Percentiles rank a stretch among this genome's conserved stretches.
These are phyloP conservation scores for Endoconidiophora laricicola DNA, from an alignment of 2,329 filamentous ascomycete species.

Conservation along the genomic window DNA sequence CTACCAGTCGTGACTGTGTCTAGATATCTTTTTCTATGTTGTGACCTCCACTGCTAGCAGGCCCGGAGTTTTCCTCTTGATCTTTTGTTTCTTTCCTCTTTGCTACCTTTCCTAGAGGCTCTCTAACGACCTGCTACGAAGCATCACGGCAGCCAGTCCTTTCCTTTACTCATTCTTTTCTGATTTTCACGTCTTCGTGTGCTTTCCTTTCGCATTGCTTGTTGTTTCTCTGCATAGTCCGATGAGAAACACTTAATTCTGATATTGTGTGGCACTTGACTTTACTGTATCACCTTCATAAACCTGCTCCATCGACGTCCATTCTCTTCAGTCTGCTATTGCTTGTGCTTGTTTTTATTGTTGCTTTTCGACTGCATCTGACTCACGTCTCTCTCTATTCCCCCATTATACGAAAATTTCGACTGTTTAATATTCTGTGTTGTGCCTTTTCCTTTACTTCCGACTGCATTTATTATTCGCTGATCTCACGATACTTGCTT, in stretches of 20 bases:
- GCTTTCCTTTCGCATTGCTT: not conserved
- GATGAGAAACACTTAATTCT: too few species aligned
- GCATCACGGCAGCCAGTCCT: too few species aligned
- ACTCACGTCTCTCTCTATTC: too few species aligned
- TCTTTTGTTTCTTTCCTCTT: not conserved
- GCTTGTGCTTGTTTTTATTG: not conserved
- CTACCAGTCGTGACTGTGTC: not conserved
- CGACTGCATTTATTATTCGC: not conserved
- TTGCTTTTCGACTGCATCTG: too few species aligned
- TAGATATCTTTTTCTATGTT: not conserved
- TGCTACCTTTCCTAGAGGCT: too few species aligned
- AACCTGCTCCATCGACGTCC: slow-evolving; percentile 8
- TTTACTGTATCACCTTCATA: too few species aligned
- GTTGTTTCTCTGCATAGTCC: not conserved
- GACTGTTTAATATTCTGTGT: not conserved
- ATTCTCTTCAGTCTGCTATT: slow-evolving; percentile 8
- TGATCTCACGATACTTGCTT: too few species aligned
- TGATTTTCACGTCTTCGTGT: not conserved
- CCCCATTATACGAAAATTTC: too few species aligned
- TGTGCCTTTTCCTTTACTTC: not conserved
- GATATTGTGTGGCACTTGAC: too few species aligned
- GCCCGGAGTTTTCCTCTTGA: not conserved
- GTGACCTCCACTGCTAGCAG: too few species aligned
- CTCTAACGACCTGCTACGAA: too few species aligned
- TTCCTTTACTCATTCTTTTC: not conserved